phyloP scores from a whole-genome alignment of 2,329 filamentous ascomycete genomes.

The Exserohilum turcica region DNA sequence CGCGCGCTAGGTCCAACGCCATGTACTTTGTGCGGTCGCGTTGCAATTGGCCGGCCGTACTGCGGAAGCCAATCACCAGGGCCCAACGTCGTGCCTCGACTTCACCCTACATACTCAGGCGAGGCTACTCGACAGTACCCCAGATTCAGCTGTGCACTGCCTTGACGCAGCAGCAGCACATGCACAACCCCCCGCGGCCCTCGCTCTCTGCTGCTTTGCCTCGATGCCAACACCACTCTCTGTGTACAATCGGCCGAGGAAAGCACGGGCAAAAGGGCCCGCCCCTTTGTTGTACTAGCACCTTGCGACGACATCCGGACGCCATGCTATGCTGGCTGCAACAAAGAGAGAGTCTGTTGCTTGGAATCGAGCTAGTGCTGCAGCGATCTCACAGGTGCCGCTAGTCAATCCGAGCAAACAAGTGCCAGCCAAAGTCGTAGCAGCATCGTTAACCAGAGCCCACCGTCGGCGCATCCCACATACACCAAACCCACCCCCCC shows the following conservation, averaged over 20 bases:
- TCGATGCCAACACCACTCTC: neutral
- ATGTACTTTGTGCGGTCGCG: neutral
- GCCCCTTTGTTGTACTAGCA: neutral
- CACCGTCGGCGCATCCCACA: neutral
- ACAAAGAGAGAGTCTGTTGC: neutral
- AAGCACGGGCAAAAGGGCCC: neutral
- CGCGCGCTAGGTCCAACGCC: neutral
- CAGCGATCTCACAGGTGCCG: neutral
- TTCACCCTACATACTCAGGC: neutral
- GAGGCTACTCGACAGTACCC: neutral
- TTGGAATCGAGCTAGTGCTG: neutral
- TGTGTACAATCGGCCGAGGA: neutral
- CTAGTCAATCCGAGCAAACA: constrained; percentile 6
- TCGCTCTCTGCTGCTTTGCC: neutral
- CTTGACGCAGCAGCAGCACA: neutral
- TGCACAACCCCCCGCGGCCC: neutral
- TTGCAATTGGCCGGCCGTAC: constrained; percentile 8
- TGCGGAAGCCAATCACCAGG: neutral
- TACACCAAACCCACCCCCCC: neutral
- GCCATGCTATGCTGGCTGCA: neutral
- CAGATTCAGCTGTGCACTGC: neutral
- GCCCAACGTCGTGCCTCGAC: constrained; percentile 5
- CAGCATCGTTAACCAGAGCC: neutral
- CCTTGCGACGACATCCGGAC: neutral
- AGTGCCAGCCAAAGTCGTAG: neutral